Conservation (phyloP, 352 stramenopile species). For the Globisporangium spiculum region DNA sequence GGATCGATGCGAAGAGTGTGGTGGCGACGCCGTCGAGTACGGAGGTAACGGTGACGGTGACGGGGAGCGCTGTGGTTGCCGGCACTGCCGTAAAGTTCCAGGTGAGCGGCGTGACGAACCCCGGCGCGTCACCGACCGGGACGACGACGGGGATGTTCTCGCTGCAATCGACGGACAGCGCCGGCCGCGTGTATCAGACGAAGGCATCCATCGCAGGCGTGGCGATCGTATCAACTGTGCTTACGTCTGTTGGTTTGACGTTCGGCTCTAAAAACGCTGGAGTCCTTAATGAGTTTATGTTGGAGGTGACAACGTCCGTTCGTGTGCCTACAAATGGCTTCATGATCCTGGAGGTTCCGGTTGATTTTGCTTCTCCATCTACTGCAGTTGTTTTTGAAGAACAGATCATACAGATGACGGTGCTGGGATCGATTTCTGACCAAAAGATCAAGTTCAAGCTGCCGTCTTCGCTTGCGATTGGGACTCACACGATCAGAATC, state of each 20-base stretch:
- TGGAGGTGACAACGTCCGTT: conserved; percentile 21
- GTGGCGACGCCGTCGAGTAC: conserved; percentile 18
- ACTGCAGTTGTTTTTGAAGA: conserved; percentile 20
- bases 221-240: conserved; percentile 21
- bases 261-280: conserved; percentile 23
- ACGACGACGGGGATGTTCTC: conserved; percentile 31
- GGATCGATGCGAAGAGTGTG: conserved; percentile 26
- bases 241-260: conserved; percentile 9
- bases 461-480: neutral
- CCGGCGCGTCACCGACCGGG: conserved; percentile 31
- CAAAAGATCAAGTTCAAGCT: conserved; percentile 8
- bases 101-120: conserved; percentile 50
- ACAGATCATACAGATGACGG: neutral
- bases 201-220: conserved; percentile 22
- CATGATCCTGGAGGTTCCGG: conserved; percentile 23
- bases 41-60: conserved; percentile 30
- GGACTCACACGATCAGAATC: conserved; percentile 3
- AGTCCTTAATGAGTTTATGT: conserved; percentile 13
- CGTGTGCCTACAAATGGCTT: conserved; percentile 24
- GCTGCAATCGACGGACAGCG: conserved; percentile 35
- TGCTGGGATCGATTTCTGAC: neutral
- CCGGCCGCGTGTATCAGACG: conserved; percentile 24
- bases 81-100: conserved; percentile 36
- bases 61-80: conserved; percentile 20
- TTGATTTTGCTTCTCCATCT: conserved; percentile 9